phyloP scores from a whole-genome alignment of 495 filamentous ascomycete species.

The Podospora pseudopauciseta region DNA sequence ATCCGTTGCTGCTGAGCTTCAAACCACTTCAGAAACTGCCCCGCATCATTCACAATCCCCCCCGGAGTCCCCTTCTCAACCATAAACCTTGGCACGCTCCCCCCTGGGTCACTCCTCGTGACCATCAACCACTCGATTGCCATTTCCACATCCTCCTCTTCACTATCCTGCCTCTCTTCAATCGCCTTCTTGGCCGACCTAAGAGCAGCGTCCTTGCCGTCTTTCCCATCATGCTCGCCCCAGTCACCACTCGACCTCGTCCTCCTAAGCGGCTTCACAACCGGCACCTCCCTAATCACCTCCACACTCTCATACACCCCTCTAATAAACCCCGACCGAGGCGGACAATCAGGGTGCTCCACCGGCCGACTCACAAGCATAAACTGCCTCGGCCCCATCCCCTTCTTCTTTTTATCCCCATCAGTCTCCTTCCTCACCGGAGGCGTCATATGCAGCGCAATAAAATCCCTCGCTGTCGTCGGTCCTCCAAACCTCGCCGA shows the following conservation, averaged over 20 bases:
- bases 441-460: slow-evolving; percentile 66
- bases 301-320: slow-evolving; percentile 91
- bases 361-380: slow-evolving; percentile 86
- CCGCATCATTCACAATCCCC: slow-evolving; percentile 76
- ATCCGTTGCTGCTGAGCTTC: slow-evolving; percentile 39
- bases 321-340: slow-evolving; percentile 66
- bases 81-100: slow-evolving; percentile 89
- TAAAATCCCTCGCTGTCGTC: slow-evolving; percentile 82
- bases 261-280: slow-evolving; percentile 36
- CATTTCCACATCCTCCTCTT: slow-evolving; percentile 43
- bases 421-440: slow-evolving; percentile 28
- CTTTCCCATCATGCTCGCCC: slow-evolving; percentile 22
- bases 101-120: slow-evolving; percentile 89
- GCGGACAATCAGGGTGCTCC: slow-evolving; percentile 66
- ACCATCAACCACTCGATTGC: slow-evolving; percentile 97
- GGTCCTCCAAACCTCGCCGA: slow-evolving; percentile 89
- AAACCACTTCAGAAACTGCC: slow-evolving; percentile 85
- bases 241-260: slow-evolving; percentile 35
- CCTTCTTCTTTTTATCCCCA: slow-evolving; percentile 4
- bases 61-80: slow-evolving; percentile 87
- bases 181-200: slow-evolving; percentile 27
- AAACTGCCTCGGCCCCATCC: slow-evolving; percentile 55
- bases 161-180: slow-evolving; percentile 12
- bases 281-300: slow-evolving; percentile 77
- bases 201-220: slow-evolving; percentile 30